phyloP scores from a whole-genome alignment of 306 rosid species.

The Carpinus viminea region DNA sequence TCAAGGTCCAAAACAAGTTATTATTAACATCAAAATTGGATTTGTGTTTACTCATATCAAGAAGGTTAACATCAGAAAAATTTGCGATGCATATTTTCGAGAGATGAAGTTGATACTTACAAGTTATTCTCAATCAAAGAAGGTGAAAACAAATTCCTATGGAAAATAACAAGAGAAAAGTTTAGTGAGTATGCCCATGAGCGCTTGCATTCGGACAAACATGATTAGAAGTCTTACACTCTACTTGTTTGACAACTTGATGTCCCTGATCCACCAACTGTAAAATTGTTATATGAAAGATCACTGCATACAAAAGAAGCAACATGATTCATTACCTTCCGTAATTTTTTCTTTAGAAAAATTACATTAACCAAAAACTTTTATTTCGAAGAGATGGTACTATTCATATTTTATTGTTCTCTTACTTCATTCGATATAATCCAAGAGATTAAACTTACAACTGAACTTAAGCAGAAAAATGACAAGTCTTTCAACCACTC shows the following conservation, averaged over 20 bases:
- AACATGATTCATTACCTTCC: too few relatives aligned
- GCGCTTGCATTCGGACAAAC: neutral
- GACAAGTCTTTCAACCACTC: neutral
- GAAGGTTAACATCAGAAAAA: neutral
- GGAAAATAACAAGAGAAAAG: neutral
- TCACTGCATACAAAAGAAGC: conserved; percentile 32
- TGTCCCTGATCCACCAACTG: neutral
- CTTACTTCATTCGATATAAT: too few relatives aligned
- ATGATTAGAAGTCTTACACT: conserved; percentile 28
- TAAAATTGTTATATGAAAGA: conserved; percentile 43
- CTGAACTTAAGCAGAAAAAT: too few relatives aligned
- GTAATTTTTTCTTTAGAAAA: too few relatives aligned
- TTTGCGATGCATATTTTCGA: neutral
- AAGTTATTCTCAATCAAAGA: conserved; percentile 25
- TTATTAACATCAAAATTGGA: neutral
- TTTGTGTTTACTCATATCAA: neutral
- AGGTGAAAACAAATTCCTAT: conserved; percentile 46
- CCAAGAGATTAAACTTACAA: too few relatives aligned
- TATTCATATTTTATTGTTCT: too few relatives aligned
- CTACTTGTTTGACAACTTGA: conserved; percentile 9
- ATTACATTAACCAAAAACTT: too few relatives aligned
- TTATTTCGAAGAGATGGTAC: too few relatives aligned
- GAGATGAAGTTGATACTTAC: conserved; percentile 30
- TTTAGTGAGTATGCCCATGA: neutral
- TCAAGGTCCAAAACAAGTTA: conserved; percentile 19